Conservation (phyloP, 1,139 yeast genomes). For the Kodamaea arcana region DNA sequence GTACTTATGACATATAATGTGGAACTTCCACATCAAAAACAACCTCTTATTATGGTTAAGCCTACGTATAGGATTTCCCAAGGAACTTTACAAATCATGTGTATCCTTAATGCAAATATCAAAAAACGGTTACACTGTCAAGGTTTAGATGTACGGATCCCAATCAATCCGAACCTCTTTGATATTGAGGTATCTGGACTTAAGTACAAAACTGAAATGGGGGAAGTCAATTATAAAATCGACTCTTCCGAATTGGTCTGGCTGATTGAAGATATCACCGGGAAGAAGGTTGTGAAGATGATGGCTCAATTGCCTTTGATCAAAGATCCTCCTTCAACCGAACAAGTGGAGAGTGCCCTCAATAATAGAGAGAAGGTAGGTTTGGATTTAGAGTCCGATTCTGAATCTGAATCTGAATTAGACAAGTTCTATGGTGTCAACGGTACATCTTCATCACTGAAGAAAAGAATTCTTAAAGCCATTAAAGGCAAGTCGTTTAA, state of each 20-base stretch:
- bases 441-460: constrained; percentile 30
- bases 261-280: constrained; percentile 56
- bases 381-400: constrained; percentile 6
- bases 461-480: constrained; percentile 12
- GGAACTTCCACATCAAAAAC: constrained; percentile 33
- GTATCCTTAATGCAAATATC: constrained; percentile 32
- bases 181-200: constrained; percentile 22
- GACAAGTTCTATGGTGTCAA: constrained; percentile 43
- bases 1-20: constrained; percentile 38
- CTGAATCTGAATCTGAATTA: constrained; percentile 26
- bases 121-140: constrained; percentile 34
- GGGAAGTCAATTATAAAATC: constrained; percentile 38
- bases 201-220: constrained; percentile 40
- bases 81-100: constrained; percentile 31
- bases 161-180: constrained; percentile 35
- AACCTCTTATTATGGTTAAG: constrained; percentile 36
- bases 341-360: constrained; percentile 6
- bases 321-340: constrained; percentile 2
- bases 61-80: constrained; percentile 31
- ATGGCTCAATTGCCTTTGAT: constrained; percentile 37
- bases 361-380: constrained; percentile 3
- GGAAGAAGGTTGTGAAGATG: constrained; percentile 41
- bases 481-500: constrained; percentile 19
- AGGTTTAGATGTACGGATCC: constrained; percentile 29
- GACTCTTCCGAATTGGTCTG: constrained; percentile 55